phyloP scores from a whole-genome alignment of 2,329 filamentous ascomycete genomes.

The Hypoxylon sp. region DNA sequence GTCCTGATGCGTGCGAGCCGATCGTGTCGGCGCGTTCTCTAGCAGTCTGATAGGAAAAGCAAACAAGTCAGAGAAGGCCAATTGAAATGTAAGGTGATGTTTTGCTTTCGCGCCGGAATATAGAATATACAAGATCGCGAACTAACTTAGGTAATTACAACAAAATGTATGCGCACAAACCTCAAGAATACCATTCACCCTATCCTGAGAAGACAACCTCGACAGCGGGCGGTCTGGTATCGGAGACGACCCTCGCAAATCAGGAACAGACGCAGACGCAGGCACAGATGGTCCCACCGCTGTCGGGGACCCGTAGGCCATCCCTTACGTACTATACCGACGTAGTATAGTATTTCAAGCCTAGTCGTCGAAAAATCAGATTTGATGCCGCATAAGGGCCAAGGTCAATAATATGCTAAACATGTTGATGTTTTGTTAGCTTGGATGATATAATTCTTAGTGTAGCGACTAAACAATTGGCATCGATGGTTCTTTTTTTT shows the following conservation, averaged over 20 bases:
- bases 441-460: slow-evolving; percentile 26
- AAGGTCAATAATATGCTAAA: slow-evolving; percentile 11
- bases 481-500: too few relatives aligned
- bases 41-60: slow-evolving; percentile 48
- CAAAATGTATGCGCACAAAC: slow-evolving; percentile 49
- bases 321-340: not conserved
- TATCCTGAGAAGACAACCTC: slow-evolving; percentile 50
- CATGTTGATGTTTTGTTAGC: slow-evolving; percentile 25
- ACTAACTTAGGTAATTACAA: slow-evolving; percentile 1
- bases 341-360: slow-evolving; percentile 3
- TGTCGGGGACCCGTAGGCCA: slow-evolving; percentile 26
- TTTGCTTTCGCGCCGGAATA: too few relatives aligned
- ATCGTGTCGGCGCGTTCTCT: slow-evolving; percentile 55
- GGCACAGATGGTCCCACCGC: slow-evolving; percentile 30
- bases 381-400: slow-evolving; percentile 13
- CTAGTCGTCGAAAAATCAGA: slow-evolving; percentile 9
- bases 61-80: slow-evolving; percentile 14
- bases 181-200: slow-evolving; percentile 58
- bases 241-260: slow-evolving; percentile 30
- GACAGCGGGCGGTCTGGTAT: slow-evolving; percentile 28
- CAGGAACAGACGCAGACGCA: too few relatives aligned
- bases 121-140: not conserved
- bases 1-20: slow-evolving; percentile 39
- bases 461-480: too few relatives aligned
- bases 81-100: too few relatives aligned